Conservation (phyloP, 1,284 basidiomycete species). For the Trichosporon sp. region DNA sequence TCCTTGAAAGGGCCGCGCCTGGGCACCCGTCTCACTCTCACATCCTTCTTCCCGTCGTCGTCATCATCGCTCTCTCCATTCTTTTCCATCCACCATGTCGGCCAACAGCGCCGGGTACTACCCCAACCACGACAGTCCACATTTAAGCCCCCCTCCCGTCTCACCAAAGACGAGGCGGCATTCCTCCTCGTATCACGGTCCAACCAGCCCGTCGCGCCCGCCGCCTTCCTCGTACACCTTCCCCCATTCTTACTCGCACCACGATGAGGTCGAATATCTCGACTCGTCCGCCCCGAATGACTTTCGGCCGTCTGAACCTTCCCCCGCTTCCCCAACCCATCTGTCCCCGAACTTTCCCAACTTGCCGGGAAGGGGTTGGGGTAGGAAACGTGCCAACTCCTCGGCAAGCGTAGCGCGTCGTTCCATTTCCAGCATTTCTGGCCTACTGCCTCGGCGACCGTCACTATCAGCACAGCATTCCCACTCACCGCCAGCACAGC, state of each 20-base stretch:
- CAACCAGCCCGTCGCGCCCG: background rate
- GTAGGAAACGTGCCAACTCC: background rate
- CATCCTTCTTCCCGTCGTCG: background rate
- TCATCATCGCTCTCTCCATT: background rate
- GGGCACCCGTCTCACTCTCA: too few relatives aligned
- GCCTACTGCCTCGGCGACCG: background rate
- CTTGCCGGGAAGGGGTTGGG: background rate
- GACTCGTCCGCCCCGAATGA: background rate
- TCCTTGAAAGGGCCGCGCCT: background rate
- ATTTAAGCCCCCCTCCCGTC: background rate
- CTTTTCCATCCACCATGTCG: background rate
- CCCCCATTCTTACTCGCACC: background rate
- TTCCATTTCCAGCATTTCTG: background rate
- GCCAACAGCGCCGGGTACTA: background rate
- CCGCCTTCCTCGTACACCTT: background rate
- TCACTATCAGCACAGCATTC: background rate
- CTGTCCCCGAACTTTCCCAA: conserved; percentile 1
- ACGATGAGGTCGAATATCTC: background rate
- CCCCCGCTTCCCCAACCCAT: background rate
- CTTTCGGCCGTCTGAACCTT: background rate
- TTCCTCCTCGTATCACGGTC: background rate
- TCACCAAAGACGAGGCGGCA: background rate
- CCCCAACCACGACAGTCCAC: background rate
- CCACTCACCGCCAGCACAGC: background rate
- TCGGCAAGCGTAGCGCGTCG: background rate